Base-by-base conservation (phyloP, 352 stramenopile genomes). In the Pythium aquatile region DNA sequence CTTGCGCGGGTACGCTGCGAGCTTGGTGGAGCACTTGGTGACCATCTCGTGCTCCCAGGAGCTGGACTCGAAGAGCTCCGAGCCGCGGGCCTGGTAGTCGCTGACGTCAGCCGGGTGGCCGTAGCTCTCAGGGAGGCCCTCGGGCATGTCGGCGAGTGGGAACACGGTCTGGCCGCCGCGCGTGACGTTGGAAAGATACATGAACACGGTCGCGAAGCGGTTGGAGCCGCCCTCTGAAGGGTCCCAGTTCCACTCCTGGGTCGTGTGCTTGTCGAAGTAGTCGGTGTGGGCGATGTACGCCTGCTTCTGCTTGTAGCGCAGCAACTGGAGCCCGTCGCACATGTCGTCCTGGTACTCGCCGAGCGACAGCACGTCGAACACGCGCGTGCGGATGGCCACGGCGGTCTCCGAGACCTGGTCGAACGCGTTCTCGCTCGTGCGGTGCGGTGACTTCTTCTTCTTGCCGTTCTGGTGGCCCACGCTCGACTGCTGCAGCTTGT, bases 301-400 rank as follows among this genome's bases (percentile, higher is more conserved):
- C 55, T 97, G 95, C 63, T 93, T 97, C 58, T 95, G 80, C 69
- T 98, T 91, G 82, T 99, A 99, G 28, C 93, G 83, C 57, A 99
- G 76, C 57, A 98, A 81, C 73, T 99, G 95, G 20, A 99, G 83
- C 13, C 96, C 97, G 72, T 99, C 96, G 35, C 88, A 94, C 77
- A 97, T 94, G 28, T 87, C 87, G 26, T 97, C 86, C 29, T 90
- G 59, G 75, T 97, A 99, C 40, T 81, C 71, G 44, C 87, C 83
- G 58, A 98, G 84, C n/a, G 89, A 87, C 13, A 98, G 78, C 54
- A 97, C 68, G 46, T 97, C 78, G 55, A 98, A 98, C 42, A 92
- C 90, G 29, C 93, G 86, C 67, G 90, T 89, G 54, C 88, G 85
- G 55, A 97, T 85, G 32, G 52, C 46, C 17, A 94, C 63, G 17